Evolutionary conservation across 345 rosid species (phyloP), one percentile per base, ranked within the genome.

Genomic region (Eucalyptus regnans): DNA sequence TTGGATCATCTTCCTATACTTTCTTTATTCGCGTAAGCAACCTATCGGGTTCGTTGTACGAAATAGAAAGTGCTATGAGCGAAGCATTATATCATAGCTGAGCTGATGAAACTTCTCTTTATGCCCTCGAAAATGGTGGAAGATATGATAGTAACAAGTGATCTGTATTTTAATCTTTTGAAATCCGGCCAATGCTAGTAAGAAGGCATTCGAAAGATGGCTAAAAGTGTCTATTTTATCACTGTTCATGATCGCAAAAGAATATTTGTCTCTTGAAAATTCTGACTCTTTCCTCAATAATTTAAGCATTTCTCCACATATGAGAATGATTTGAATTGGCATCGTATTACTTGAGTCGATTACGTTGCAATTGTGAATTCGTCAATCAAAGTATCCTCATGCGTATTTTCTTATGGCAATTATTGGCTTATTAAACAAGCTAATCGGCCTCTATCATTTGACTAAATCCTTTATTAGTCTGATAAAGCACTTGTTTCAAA

Each of bases 31-130:
- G 6, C 44, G 1, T 68, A 33, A 4, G 80, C 80, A 66, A 17
- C 22, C 12, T 33, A 33, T 68, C 3, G 1, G 2, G 43, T 31
- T 31, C 2, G 1, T 9, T 1, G 6, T 31, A 66, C 4, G 4
- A 33, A 68, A 68, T 31, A 18, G 37, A 68, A 31, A 68, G 23
- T 16, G 43, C 23, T 1, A 17, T 68, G 5, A 68, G 3, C 8
- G 23, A 68, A 31, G 23, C 1, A 33, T 68, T 10, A 31, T 68
- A 31, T 33, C 80, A 14, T 37, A 18, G 18, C 4, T 43, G 0
- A 71, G 48, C 27, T 71, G 48, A 18, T 37, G 83, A 37, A 37
- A 37, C 3, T 3, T 43, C 27, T 71, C 27, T 71, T 71, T 71
- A 71, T 43, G 27, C 14, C 15, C 7, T 68, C 1, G 5, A 33